Evolutionary conservation across 345 rosid genomes (phyloP).

Genomic region (Hibiscus syriacus): DNA sequence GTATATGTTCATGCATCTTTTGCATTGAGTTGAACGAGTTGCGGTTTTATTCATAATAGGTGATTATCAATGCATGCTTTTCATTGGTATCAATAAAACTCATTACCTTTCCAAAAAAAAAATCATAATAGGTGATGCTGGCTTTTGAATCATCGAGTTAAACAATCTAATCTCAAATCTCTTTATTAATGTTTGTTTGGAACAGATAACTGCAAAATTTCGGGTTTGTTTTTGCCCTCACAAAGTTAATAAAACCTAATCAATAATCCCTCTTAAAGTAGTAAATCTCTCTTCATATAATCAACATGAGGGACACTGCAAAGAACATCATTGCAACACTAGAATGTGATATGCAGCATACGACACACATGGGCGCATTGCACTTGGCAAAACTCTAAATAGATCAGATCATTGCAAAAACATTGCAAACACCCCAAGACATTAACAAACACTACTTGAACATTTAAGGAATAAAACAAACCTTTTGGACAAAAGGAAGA

Average conservation of each 20-base stretch:
- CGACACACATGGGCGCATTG: neutral
- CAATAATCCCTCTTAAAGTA: neutral
- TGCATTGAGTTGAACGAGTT: neutral
- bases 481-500: conserved; percentile 63
- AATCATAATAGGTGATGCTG: neutral
- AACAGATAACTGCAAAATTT: neutral
- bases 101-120: too few relatives aligned
- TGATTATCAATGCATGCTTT: too few relatives aligned
- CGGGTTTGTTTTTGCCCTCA: neutral
- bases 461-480: conserved; percentile 8
- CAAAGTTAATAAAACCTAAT: neutral
- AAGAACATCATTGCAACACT: neutral
- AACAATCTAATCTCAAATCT: neutral
- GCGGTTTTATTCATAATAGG: neutral
- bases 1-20: neutral
- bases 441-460: neutral
- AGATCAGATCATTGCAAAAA: neutral
- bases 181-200: neutral
- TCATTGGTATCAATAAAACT: too few relatives aligned
- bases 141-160: neutral
- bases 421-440: neutral
- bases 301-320: neutral
- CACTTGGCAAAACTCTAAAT: neutral
- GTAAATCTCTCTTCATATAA: neutral
- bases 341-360: neutral